Conservation (phyloP, 202 grass and related monocot genomes). For the Panicum virgatum region DNA sequence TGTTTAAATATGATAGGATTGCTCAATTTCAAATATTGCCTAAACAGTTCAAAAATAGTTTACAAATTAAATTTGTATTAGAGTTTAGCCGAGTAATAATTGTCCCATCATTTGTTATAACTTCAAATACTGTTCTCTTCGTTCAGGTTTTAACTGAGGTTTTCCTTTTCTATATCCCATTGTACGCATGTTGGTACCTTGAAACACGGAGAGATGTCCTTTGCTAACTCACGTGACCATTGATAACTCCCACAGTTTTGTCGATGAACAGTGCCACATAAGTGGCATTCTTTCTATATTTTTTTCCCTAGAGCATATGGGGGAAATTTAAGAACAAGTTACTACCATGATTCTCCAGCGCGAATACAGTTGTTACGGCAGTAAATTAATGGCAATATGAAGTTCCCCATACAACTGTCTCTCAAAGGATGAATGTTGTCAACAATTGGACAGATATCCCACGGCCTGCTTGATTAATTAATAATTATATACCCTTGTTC, state of each 20-base stretch:
- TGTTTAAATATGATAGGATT: not conserved
- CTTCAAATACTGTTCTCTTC: not conserved
- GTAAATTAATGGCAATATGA: slow-evolving; percentile 13
- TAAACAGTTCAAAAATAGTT: not conserved
- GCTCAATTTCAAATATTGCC: not conserved
- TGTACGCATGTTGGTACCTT: not conserved
- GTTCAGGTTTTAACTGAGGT: not conserved
- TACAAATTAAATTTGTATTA: not conserved
- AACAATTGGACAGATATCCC: not conserved
- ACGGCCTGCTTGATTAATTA: not conserved
- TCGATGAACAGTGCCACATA: slow-evolving; percentile 12
- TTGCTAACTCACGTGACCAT: slow-evolving; percentile 25
- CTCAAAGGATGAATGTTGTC: not conserved
- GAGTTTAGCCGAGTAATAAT: not conserved
- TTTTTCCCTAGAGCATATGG: not conserved
- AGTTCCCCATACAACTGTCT: slow-evolving; percentile 28
- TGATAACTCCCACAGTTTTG: slow-evolving; percentile 1
- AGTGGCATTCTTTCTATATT: slow-evolving; percentile 14
- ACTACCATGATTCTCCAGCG: not conserved
- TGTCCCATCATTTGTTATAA: not conserved
- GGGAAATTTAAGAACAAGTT: slow-evolving; percentile 20
- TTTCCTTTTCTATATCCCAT: not conserved
- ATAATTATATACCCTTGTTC: not conserved
- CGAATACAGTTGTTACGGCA: slow-evolving; percentile 9
- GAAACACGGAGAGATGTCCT: slow-evolving; percentile 19